Evolutionary conservation across 2,329 filamentous ascomycete genomes (phyloP), one percentile per base, ranked within the genome.

Genomic region (Celoporthe dispersa): DNA sequence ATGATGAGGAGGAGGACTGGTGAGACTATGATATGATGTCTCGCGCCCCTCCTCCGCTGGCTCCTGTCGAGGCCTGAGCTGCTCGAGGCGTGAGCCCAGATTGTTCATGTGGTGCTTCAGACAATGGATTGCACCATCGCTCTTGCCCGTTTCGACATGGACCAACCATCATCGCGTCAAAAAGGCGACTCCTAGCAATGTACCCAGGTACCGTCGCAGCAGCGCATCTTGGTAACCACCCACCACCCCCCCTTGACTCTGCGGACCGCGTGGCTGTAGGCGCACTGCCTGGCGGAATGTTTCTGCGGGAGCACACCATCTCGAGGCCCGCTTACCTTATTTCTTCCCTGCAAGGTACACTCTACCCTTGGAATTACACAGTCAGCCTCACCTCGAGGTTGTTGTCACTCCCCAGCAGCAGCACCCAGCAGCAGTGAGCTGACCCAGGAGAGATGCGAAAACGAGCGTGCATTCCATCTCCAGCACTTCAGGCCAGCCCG

Each of bases 291-390:
- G 12, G 22, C 35, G 59, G 33, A 12, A 61, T 33, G 59, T 61
- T 28, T 41, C 37, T n/a, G n/a, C 51, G 12, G n/a, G 39, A 66
- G 64, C 64, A 66, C 64, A 66, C 64, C 64, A 66, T 66, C 28
- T 12, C 16, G 28, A 12, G 63, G 22, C 63, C 63, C 44, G 44
- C 48, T 51, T 59, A 66, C 64, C 64, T 66, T 66, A 66, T 59
- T 66, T 48, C 6, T 1, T 7, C 64, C 64, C 64, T 66, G 64
- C 53, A 66, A 57, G 37, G 37, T 66, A 59, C 64, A 14, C n/a
- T 31, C 14, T 59, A 59, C 53, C 25, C 53, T 35, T n/a, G 35
- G n/a, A 3, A 19, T 16, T 16, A 16, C 28, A 55, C 64, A 1
- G 11, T 59, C 64, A 66, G 64, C 64, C 64, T 66, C 22, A 19